Base-by-base conservation (phyloP, 805 yeast genomes). In the Metschnikowia reukaufii region DNA sequence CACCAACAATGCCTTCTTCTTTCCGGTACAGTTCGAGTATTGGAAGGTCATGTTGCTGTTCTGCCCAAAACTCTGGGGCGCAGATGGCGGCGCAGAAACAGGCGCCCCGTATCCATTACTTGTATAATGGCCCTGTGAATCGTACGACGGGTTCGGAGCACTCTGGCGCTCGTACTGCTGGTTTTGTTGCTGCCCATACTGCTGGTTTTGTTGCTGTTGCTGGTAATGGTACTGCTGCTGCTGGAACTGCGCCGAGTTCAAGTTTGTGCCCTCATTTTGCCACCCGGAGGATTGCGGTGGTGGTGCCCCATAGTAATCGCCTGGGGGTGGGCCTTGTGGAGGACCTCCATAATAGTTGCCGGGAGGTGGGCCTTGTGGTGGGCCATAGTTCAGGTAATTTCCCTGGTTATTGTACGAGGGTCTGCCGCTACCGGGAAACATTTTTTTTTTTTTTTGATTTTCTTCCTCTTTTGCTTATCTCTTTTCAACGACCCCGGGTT, bases 21-120 rank as follows among this genome's bases (percentile, higher is more conserved):
- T 72, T 12, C 96, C 95, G 4, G 78, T 68, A 70, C 91, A 84
- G 57, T 80, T 77, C 9, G 92, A 84, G 63, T 83, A 83, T 60
- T 81, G 83, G 57, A 60, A 71, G 4, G 73, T 65, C 60, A 66
- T 62, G 48, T 60, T 59, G 37, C 66, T 50, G 49, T 67, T 65
- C 44, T 63, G 66, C 12, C 69, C 70, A 42, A 71, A 71, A 27
- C 57, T 56, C 51, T 71, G 76, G 0, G 74, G 72, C 3, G 62
- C 58, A 7, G 64, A 57, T 6, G 74, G 74, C 4, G 50, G 50
- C 12, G 48, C 37, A 4, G 41, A 45, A 36, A 40, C 35, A 10
- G 45, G 44, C 25, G 27, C 15, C 40, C 36, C 47, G 4, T 17
- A 19, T 4, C 36, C 32, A 27, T 17, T 21, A 45, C 36, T 51